Percentiles rank a stretch among this genome's conserved stretches.
Conservation (phyloP, 2,329 filamentous ascomycete species). For the Podosphaera leucotricha region DNA sequence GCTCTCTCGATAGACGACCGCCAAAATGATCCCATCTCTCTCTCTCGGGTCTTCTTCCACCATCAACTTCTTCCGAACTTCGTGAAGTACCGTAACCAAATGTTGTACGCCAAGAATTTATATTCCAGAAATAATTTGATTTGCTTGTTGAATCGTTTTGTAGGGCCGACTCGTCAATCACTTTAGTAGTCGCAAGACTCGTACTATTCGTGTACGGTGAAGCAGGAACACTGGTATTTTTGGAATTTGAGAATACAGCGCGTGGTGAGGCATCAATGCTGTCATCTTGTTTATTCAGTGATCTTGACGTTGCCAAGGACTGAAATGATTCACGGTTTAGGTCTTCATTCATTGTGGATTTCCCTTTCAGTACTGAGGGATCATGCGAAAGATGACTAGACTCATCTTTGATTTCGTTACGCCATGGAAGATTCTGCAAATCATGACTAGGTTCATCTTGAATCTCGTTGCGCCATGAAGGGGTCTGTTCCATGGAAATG, state of each 20-base stretch:
- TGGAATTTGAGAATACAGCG: neutral
- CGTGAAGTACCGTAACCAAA: constrained; percentile 4
- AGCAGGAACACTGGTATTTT: neutral
- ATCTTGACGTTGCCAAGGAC: neutral
- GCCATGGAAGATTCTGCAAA: constrained; percentile 2
- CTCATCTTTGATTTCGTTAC: neutral
- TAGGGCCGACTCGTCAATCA: constrained; percentile 21
- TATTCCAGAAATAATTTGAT: constrained; percentile 31
- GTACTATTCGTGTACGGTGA: constrained; percentile 32
- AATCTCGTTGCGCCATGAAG: constrained; percentile 64
- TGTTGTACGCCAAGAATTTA: constrained; percentile 24
- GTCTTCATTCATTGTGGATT: neutral
- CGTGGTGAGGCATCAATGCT: neutral
- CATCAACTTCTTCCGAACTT: constrained; percentile 4
- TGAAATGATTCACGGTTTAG: neutral
- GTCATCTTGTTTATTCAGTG: neutral
- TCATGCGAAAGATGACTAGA: no score
- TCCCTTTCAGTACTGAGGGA: no score
- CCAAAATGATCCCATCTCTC: neutral
- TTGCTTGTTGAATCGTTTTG: constrained; percentile 19
- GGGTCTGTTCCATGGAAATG: constrained; percentile 43
- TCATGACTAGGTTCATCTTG: constrained; percentile 16
- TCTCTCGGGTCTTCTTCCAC: constrained; percentile 17
- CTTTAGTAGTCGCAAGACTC: constrained; percentile 20
- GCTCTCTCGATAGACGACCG: neutral